phyloP scores from a whole-genome alignment of 805 yeast species.

The Wickerhamiella occidentalis region DNA sequence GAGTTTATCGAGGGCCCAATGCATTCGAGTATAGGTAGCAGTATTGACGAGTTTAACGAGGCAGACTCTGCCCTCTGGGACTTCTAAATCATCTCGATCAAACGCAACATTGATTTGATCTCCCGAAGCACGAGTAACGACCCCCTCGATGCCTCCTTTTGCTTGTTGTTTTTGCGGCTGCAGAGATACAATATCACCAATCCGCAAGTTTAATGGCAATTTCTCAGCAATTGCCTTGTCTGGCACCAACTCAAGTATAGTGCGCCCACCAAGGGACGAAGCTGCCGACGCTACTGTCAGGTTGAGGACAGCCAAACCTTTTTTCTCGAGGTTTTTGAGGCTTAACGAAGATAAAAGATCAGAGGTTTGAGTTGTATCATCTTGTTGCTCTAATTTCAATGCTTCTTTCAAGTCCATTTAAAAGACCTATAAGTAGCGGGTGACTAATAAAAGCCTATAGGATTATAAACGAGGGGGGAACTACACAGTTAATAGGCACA shows the following conservation, averaged over 20 bases:
- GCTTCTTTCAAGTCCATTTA: conserved; percentile 22
- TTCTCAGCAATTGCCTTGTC: conserved; percentile 37
- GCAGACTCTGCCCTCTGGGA: conserved; percentile 45
- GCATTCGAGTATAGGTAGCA: conserved; percentile 44
- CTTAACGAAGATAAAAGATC: conserved; percentile 37
- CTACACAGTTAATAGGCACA: too few species aligned
- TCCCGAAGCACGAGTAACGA: conserved; percentile 43
- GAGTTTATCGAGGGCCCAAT: conserved; percentile 45
- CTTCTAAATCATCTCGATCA: conserved; percentile 43
- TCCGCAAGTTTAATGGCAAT: conserved; percentile 37
- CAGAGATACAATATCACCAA: conserved; percentile 36
- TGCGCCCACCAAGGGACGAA: conserved; percentile 71
- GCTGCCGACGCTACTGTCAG: conserved; percentile 46
- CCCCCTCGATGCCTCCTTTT: conserved; percentile 39
- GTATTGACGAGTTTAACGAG: conserved; percentile 44
- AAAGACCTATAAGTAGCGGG: too few species aligned
- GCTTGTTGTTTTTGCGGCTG: conserved; percentile 15
- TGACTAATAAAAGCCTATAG: not conserved
- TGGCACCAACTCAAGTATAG: conserved; percentile 47
- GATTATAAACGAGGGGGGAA: too few species aligned
- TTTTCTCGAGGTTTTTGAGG: conserved; percentile 51
- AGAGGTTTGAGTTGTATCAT: conserved; percentile 40
- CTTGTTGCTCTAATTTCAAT: conserved; percentile 38
- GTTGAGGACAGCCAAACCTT: conserved; percentile 68
- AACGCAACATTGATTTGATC: conserved; percentile 45